A percentile compares a stretch with the other conserved stretches of the same genome.
Conservation (phyloP, 768 basidiomycete species). For the Russula griseocarnosa region DNA sequence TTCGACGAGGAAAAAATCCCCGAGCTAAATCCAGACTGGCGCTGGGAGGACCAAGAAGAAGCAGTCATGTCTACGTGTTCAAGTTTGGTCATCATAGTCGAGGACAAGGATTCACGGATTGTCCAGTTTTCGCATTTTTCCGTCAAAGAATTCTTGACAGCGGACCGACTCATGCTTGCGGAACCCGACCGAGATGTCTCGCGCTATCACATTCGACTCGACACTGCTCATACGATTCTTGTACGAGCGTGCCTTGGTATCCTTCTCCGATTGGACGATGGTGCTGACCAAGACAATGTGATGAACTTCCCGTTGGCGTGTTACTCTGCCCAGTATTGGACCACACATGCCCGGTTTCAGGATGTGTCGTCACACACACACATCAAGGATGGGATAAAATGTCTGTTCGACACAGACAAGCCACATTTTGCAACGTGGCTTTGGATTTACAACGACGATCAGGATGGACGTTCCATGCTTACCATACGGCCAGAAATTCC, state of each 20-base stretch:
- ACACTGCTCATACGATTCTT: neutral
- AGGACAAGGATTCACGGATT: neutral
- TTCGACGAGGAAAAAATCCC: neutral
- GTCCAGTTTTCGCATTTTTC: slow-evolving; percentile 5
- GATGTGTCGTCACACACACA: neutral
- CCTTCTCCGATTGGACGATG: neutral
- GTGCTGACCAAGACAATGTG: neutral
- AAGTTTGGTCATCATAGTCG: neutral
- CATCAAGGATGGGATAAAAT: neutral
- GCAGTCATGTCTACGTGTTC: neutral
- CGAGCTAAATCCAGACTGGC: neutral
- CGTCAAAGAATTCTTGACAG: neutral
- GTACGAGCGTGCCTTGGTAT: neutral
- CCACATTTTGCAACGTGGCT: neutral
- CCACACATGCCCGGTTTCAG: neutral
- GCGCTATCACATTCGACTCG: neutral
- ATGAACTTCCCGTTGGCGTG: neutral
- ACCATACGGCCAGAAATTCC: neutral
- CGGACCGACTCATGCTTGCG: neutral
- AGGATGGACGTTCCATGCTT: neutral
- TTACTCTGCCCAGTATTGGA: slow-evolving; percentile 1
- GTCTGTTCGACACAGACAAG: neutral
- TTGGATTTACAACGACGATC: neutral
- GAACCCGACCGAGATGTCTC: neutral
- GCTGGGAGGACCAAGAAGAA: neutral